A percentile compares a stretch with the other conserved stretches of the same genome.
These are phyloP conservation scores for Epithele typhae DNA, from an alignment of 768 basidiomycete species.

Conservation along the genomic window DNA sequence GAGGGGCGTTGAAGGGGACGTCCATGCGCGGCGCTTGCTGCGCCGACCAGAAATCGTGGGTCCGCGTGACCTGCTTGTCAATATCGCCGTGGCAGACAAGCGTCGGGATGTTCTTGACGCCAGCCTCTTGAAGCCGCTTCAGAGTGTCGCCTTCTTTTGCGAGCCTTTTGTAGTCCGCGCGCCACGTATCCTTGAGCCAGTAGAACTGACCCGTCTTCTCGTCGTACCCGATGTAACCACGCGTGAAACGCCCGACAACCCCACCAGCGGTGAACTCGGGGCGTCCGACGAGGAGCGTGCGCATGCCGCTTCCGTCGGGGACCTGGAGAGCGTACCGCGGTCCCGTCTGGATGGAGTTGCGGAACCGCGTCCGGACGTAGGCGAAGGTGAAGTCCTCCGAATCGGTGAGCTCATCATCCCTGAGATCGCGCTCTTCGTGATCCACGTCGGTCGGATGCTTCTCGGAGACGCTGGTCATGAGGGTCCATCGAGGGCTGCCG, in stretches of 20 bases:
- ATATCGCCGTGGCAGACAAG: slow-evolving; percentile 5
- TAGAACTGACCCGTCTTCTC: background rate
- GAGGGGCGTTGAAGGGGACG: background rate
- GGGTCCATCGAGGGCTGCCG: background rate
- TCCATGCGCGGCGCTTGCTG: too few relatives aligned
- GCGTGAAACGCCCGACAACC: slow-evolving; percentile 3
- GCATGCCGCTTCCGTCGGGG: background rate
- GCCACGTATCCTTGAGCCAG: slow-evolving; percentile 10
- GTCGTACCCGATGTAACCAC: slow-evolving; percentile 6
- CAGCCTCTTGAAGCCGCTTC: background rate
- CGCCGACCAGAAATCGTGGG: too few relatives aligned
- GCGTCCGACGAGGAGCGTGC: background rate
- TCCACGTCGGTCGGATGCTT: background rate
- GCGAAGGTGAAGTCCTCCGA: background rate
- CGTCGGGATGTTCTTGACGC: background rate
- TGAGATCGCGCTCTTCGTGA: background rate
- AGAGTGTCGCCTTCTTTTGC: slow-evolving; percentile 4
- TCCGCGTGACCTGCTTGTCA: too few relatives aligned
- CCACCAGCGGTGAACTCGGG: background rate
- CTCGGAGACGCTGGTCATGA: background rate
- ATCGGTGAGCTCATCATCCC: background rate
- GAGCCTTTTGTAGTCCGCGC: background rate
- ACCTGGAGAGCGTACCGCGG: slow-evolving; percentile 3
- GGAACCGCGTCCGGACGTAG: slow-evolving; percentile 1
- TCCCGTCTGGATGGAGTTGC: background rate